These are phyloP conservation scores for Silene noctiflora DNA, from an alignment of 179 eudicot genomes.

Conservation along the genomic window DNA sequence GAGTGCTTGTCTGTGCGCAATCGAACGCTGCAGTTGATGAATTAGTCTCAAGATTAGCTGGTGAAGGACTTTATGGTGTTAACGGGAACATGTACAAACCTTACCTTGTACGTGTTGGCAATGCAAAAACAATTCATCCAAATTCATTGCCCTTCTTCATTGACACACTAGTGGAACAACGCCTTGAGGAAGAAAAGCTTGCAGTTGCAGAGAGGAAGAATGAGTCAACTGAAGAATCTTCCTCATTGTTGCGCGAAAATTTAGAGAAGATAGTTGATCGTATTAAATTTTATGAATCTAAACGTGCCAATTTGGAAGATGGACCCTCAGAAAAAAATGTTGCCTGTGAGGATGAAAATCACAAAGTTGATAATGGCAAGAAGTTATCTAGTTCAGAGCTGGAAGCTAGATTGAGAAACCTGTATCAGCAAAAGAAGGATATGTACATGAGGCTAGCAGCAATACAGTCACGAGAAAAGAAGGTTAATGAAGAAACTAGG, in stretches of 20 bases:
- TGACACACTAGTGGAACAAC: slow-evolving; percentile 88
- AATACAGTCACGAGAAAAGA: slow-evolving; percentile 81
- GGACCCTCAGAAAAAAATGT: slow-evolving; percentile 40
- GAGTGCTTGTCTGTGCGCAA: slow-evolving; percentile 98
- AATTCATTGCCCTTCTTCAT: slow-evolving; percentile 87
- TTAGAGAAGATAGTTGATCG: slow-evolving; percentile 82
- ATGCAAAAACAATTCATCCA: slow-evolving; percentile 88
- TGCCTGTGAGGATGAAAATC: slow-evolving; percentile 41
- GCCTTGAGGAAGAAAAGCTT: slow-evolving; percentile 59
- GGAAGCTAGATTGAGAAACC: slow-evolving; percentile 60
- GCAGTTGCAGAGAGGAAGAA: slow-evolving; percentile 37
- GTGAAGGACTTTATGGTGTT: slow-evolving; percentile 80
- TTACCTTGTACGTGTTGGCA: slow-evolving; percentile 97
- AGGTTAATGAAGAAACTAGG: slow-evolving; percentile 65
- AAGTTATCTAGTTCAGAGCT: slow-evolving; percentile 59
- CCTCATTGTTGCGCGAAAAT: slow-evolving; percentile 58
- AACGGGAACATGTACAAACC: slow-evolving; percentile 87
- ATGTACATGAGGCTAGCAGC: slow-evolving; percentile 64
- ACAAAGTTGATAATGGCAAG: slow-evolving; percentile 44
- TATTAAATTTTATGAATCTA: slow-evolving; percentile 73
- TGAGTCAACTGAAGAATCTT: slow-evolving; percentile 42
- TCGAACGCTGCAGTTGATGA: slow-evolving; percentile 99
- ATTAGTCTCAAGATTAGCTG: slow-evolving; percentile 81
- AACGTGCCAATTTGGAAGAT: slow-evolving; percentile 76
- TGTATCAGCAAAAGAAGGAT: slow-evolving; percentile 71